phyloP scores from a whole-genome alignment of 2,329 filamentous ascomycete genomes.

The Colletotrichum euphorbiae region DNA sequence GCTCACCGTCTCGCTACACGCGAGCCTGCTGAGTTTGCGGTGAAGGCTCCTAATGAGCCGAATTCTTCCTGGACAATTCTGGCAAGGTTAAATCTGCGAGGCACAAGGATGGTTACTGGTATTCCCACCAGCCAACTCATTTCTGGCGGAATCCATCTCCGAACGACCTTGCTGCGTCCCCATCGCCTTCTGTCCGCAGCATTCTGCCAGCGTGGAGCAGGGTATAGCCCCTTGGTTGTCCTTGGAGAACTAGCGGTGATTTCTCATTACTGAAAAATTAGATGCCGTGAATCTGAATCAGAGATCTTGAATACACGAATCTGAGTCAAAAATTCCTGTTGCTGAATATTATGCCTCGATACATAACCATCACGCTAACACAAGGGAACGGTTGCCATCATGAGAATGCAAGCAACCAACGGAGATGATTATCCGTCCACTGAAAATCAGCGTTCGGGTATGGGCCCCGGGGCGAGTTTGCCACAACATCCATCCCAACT shows the following conservation, averaged over 20 bases:
- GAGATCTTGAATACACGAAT: background rate
- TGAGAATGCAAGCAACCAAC: background rate
- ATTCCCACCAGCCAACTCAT: background rate
- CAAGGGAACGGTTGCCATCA: background rate
- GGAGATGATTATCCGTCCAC: conserved; percentile 11
- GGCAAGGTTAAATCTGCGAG: background rate
- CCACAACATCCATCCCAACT: background rate
- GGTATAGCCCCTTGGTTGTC: background rate
- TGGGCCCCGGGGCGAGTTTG: background rate
- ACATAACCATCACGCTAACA: too few relatives aligned
- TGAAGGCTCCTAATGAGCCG: background rate
- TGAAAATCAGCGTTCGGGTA: background rate
- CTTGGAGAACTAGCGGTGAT: background rate
- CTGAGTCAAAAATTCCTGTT: background rate
- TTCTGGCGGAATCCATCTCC: conserved; percentile 10
- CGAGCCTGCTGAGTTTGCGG: background rate
- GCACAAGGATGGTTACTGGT: background rate
- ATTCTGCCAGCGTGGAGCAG: conserved; percentile 4
- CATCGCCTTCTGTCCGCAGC: background rate
- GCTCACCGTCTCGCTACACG: background rate
- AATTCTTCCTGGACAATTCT: background rate
- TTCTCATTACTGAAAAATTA: background rate
- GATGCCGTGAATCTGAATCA: background rate
- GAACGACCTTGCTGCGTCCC: background rate
- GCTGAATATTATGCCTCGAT: background rate